These are phyloP conservation scores for Cordyceps javanica DNA, from an alignment of 2,329 filamentous ascomycete species.

Conservation along the genomic window DNA sequence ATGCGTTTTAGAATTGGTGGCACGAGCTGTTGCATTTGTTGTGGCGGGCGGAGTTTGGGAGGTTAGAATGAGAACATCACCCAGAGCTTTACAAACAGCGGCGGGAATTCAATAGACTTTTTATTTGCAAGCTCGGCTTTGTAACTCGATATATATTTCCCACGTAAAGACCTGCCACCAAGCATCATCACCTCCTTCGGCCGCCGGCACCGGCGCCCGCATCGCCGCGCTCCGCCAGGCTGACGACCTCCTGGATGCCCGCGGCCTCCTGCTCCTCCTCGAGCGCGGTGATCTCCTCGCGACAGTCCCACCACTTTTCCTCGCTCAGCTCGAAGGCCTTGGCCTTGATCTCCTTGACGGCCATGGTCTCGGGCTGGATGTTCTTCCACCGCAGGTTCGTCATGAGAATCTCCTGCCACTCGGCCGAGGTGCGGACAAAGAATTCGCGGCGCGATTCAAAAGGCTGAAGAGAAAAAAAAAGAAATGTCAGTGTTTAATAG, in stretches of 20 bases:
- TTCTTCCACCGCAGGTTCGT: constrained; percentile 65
- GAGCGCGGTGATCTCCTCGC: constrained; percentile 84
- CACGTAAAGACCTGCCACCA: not conserved
- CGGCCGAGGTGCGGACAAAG: constrained; percentile 77
- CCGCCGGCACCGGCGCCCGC: constrained; percentile 34
- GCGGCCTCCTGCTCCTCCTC: constrained; percentile 96
- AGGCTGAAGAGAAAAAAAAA: constrained; percentile 43
- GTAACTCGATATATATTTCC: not conserved
- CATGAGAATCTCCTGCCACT: constrained; percentile 87
- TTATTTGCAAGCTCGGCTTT: no score
- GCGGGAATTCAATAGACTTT: no score
- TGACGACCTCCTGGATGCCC: constrained; percentile 91
- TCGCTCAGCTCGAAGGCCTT: constrained; percentile 86
- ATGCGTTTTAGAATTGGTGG: not conserved
- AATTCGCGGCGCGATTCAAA: constrained; percentile 92
- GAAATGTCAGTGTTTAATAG: not conserved
- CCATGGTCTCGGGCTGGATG: constrained; percentile 59
- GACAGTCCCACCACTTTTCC: constrained; percentile 97
- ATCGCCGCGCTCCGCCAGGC: constrained; percentile 66
- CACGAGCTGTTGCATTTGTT: no score
- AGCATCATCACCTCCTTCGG: constrained; percentile 23
- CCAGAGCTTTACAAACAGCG: not conserved
- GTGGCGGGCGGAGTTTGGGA: no score
- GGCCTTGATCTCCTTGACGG: constrained; percentile 87
- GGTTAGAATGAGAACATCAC: not conserved